Evolutionary conservation across 768 basidiomycete genomes (phyloP).

Genomic region (Lactifluus piperatus): DNA sequence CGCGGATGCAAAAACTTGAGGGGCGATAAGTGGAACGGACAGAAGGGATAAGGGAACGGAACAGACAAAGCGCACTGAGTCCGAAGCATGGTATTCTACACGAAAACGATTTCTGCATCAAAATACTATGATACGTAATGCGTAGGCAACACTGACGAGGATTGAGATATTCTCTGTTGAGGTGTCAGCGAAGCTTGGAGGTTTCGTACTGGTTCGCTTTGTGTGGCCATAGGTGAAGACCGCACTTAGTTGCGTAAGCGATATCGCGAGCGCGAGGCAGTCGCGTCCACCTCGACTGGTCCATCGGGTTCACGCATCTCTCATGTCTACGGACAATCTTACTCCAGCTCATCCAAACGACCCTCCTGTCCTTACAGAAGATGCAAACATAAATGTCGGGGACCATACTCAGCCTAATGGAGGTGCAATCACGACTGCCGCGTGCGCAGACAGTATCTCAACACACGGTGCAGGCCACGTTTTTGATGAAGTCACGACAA

Average conservation of each 20-base stretch:
- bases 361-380: not conserved
- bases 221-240: not conserved
- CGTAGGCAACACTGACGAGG: slow-evolving; percentile 16
- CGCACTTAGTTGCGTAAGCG: slow-evolving; percentile 6
- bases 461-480: not conserved
- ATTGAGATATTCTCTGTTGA: slow-evolving; percentile 17
- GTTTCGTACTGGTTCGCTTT: not conserved
- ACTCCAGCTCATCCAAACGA: not conserved
- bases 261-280: not conserved
- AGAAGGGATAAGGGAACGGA: not conserved
- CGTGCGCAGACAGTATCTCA: not conserved
- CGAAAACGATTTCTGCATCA: not conserved
- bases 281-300: not conserved
- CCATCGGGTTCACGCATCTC: not conserved
- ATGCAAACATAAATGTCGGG: not conserved
- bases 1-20: slow-evolving; percentile 31
- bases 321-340: slow-evolving; percentile 11
- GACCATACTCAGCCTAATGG: not conserved
- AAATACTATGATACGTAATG: not conserved
- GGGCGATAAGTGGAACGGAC: not conserved
- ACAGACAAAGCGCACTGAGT: slow-evolving; percentile 31
- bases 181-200: not conserved
- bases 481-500: not conserved
- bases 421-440: not conserved
- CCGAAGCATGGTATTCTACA: slow-evolving; percentile 24